Evolutionary conservation across 23 red algal genomes (phyloP).

Genomic region (Gracilaria gracilis): DNA sequence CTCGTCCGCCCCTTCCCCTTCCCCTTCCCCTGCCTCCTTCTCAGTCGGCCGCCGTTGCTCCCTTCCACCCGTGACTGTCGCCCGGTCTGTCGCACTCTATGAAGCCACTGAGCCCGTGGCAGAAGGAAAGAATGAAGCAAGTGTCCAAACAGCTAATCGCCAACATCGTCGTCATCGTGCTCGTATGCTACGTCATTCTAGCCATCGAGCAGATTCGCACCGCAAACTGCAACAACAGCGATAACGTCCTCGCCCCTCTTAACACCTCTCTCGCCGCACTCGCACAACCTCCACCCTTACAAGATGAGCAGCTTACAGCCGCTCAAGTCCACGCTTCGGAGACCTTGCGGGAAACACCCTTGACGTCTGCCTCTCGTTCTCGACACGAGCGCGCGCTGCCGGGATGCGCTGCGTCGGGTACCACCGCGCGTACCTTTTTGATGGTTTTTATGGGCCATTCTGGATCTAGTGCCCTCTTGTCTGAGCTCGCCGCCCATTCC

Average conservation of each 20-base stretch:
- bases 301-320: not conserved
- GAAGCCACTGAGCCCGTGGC: slow-evolving; percentile 31
- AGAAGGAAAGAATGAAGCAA: slow-evolving; percentile 49
- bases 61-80: not conserved
- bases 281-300: not conserved
- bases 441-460: slow-evolving; percentile 82
- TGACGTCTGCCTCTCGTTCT: not conserved
- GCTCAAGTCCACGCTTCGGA: not conserved
- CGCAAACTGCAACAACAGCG: slow-evolving; percentile 20
- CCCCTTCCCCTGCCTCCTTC: slow-evolving; percentile 5
- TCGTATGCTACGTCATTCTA: slow-evolving; percentile 36
- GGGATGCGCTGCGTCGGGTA: slow-evolving; percentile 11
- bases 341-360: not conserved
- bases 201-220: slow-evolving; percentile 38
- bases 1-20: not conserved
- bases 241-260: slow-evolving; percentile 22
- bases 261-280: slow-evolving; percentile 25
- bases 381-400: slow-evolving; percentile 34
- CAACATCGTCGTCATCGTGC: slow-evolving; percentile 25
- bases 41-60: not conserved
- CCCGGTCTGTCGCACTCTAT: not conserved
- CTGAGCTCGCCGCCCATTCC: slow-evolving; percentile 66
- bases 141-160: slow-evolving; percentile 41
- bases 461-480: slow-evolving; percentile 67
- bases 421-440: slow-evolving; percentile 51